Percentiles rank a stretch among this genome's conserved stretches.
Evolutionary conservation across 2,329 filamentous ascomycete genomes (phyloP).

Genomic region (Monosporascus sp.): DNA sequence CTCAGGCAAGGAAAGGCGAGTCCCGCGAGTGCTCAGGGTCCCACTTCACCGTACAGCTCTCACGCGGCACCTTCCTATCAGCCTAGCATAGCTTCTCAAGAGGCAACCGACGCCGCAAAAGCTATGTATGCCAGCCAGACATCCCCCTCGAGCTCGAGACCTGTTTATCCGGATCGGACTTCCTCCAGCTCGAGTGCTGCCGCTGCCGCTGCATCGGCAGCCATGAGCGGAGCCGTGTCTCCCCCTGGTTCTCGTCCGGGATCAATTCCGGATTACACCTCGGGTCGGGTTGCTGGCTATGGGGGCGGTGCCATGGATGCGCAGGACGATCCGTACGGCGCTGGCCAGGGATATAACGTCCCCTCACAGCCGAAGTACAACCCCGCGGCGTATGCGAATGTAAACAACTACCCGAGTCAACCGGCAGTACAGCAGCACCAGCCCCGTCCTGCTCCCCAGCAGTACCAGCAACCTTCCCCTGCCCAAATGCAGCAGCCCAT

Average conservation of each 20-base stretch:
- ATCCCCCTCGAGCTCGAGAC: conserved; percentile 40
- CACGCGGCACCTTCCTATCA: conserved; percentile 23
- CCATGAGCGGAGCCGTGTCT: conserved; percentile 49
- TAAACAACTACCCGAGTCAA: conserved; percentile 44
- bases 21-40: conserved; percentile 31
- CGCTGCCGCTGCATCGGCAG: conserved; percentile 51
- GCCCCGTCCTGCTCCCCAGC: conserved; percentile 29
- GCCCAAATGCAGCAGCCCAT: conserved; percentile 27
- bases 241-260: conserved; percentile 24
- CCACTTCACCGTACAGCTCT: conserved; percentile 22
- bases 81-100: conserved; percentile 36
- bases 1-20: conserved; percentile 52
- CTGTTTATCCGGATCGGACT: conserved; percentile 46
- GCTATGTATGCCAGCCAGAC: conserved; percentile 53
- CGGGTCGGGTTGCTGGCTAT: conserved; percentile 29
- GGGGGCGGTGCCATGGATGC: conserved; percentile 20
- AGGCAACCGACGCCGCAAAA: conserved; percentile 62
- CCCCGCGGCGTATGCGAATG: conserved; percentile 68
- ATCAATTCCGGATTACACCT: conserved; percentile 26
- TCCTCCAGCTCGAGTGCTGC: conserved; percentile 50
- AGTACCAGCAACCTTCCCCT: conserved; percentile 25
- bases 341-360: conserved; percentile 20
- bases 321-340: conserved; percentile 25
- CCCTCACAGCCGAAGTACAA: conserved; percentile 63
- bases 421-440: conserved; percentile 38